Conservation (phyloP, 352 stramenopile species). For the Hyaloperonospora brassicae region DNA sequence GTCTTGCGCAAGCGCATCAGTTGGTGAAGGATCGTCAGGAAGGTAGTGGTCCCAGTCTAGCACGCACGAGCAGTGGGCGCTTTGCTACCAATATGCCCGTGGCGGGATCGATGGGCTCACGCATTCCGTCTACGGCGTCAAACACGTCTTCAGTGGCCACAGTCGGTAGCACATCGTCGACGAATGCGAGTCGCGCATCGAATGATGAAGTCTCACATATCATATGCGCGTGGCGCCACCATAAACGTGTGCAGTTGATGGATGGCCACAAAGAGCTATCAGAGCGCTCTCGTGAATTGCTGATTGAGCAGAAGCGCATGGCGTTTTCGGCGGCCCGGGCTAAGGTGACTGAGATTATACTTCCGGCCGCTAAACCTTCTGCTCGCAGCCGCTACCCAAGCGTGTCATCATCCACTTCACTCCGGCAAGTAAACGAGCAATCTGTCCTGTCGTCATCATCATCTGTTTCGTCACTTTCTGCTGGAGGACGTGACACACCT, state of each 20-base stretch:
- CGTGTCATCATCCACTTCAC: slow-evolving; percentile 30
- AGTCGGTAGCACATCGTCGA: slow-evolving; percentile 36
- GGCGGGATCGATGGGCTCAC: slow-evolving; percentile 38
- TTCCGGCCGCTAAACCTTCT: slow-evolving; percentile 45
- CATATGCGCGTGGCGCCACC: slow-evolving; percentile 76
- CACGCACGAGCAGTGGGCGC: slow-evolving; percentile 47
- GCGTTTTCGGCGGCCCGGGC: slow-evolving; percentile 77
- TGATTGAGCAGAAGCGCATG: slow-evolving; percentile 85
- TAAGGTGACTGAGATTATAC: slow-evolving; percentile 79
- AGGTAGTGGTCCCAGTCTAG: slow-evolving; percentile 26
- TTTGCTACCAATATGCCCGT: slow-evolving; percentile 28
- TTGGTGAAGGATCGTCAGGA: slow-evolving; percentile 70
- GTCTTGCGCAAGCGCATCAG: slow-evolving; percentile 62
- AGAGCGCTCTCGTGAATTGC: slow-evolving; percentile 58
- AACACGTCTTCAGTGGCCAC: slow-evolving; percentile 33
- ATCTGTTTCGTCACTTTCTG: slow-evolving; percentile 33
- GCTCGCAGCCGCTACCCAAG: slow-evolving; percentile 47
- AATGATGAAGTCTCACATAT: slow-evolving; percentile 69
- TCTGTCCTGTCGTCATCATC: slow-evolving; percentile 34
- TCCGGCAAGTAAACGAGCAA: slow-evolving; percentile 30
- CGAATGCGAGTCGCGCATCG: slow-evolving; percentile 51
- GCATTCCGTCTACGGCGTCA: slow-evolving; percentile 38
- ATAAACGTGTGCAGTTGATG: slow-evolving; percentile 85
- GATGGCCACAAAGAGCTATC: slow-evolving; percentile 82
- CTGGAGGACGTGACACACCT: slow-evolving; percentile 18